Evolutionary conservation across 192 early-diverging fungal species (phyloP).

Genomic region (Backusella parvicylindrica): DNA sequence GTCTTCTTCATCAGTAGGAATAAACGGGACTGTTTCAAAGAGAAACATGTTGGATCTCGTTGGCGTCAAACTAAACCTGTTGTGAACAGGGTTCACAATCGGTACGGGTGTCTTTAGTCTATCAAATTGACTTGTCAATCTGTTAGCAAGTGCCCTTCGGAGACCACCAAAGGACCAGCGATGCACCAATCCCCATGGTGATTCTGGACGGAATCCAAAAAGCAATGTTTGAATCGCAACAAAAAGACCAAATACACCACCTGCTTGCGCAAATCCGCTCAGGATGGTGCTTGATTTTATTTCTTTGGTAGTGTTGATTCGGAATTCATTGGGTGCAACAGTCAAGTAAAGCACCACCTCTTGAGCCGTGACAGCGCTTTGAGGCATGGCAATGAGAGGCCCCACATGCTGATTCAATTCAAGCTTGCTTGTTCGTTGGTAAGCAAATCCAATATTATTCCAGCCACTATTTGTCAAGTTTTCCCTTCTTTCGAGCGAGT

Average conservation of each 20-base stretch:
- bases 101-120: background rate
- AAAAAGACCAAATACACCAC: slow-evolving; percentile 12
- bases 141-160: background rate
- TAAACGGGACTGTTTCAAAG: background rate
- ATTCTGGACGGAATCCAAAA: slow-evolving; percentile 14
- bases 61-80: background rate
- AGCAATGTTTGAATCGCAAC: background rate
- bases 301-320: background rate
- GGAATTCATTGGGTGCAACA: background rate
- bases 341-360: background rate
- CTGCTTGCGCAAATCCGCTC: background rate
- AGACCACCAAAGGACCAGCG: slow-evolving; percentile 9
- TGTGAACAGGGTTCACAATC: background rate
- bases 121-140: background rate
- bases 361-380: background rate
- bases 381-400: background rate
- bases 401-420: background rate
- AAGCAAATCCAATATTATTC: slow-evolving; percentile 9
- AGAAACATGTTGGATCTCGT: background rate
- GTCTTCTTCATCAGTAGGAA: background rate
- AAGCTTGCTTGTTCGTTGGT: background rate
- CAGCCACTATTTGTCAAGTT: background rate
- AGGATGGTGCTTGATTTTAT: background rate
- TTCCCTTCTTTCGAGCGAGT: background rate
- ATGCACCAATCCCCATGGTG: slow-evolving; percentile 15